phyloP scores from a whole-genome alignment of 306 rosid genomes.

The Vigna trinervia region DNA sequence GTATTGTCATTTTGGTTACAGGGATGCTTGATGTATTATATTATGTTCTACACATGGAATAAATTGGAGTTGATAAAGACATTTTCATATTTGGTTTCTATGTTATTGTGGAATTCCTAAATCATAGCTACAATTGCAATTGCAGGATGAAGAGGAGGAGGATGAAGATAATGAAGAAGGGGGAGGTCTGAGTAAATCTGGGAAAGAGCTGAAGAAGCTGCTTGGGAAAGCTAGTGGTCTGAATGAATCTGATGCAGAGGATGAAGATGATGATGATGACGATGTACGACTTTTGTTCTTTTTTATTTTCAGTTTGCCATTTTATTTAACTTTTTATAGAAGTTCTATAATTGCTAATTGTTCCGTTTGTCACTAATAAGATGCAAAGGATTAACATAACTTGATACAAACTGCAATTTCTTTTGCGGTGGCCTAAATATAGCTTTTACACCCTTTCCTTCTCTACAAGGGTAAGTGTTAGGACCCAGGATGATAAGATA shows the following conservation, averaged over 20 bases:
- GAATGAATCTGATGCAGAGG: constrained; percentile 87
- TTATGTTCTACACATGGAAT: background rate
- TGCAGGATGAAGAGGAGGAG: constrained; percentile 83
- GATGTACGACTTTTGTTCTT: constrained; percentile 57
- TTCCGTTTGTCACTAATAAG: constrained; percentile 22
- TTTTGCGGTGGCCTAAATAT: constrained; percentile 12
- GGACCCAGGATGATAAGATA: too few relatives aligned
- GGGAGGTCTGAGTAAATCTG: constrained; percentile 93
- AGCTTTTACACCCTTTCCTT: constrained; percentile 36
- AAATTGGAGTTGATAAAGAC: constrained; percentile 12
- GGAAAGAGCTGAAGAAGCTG: constrained; percentile 93
- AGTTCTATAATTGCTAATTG: background rate
- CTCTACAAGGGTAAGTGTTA: constrained; percentile 9
- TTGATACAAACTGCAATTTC: constrained; percentile 18
- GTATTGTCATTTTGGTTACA: constrained; percentile 5
- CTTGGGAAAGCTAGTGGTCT: constrained; percentile 78
- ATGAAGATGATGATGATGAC: constrained; percentile 76
- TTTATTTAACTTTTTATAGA: constrained; percentile 29
- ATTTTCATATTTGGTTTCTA: constrained; percentile 30
- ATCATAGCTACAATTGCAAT: constrained; percentile 35
- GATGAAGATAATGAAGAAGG: constrained; percentile 82
- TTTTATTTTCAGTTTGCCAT: constrained; percentile 17
- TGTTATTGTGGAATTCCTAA: constrained; percentile 8
- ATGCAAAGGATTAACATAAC: constrained; percentile 25
- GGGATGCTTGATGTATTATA: constrained; percentile 39